Base-by-base conservation (phyloP, 1,139 yeast species). In the Suhomyces guaymorum region DNA sequence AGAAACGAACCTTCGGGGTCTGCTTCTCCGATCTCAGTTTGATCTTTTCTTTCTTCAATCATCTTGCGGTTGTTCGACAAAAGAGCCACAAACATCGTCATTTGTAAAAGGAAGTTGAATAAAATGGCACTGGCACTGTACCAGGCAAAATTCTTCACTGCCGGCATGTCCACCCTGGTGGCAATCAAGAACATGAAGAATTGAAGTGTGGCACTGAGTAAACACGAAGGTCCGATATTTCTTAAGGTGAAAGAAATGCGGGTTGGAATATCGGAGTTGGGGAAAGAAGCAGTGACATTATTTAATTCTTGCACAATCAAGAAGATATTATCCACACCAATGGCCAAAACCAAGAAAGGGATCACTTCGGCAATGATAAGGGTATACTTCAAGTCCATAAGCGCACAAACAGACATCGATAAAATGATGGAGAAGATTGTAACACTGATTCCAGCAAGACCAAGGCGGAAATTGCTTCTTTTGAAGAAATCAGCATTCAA, bases 361-460 rank as follows among this genome's bases (percentile, higher is more conserved):
- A 92, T 92, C 4, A 92, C 97, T 55, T 92, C 97, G 1, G 97
- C 97, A 44, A 92, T 88, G 44, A 92, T 90, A 25, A 92, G 66
- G 0, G 97, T 92, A 0, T 95, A 86, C 51, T 85, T 87, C 33
- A 90, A 61, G 0, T 95, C 95, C 13, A 84, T 45, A 8, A 77
- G 52, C 7, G 95, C 74, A 57, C 87, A 83, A n/a, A 86, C 49
- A 0, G 97, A 97, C 1, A 89, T 86, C 0, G 97, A 78, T 1
- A 95, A 74, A 0, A 78, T 59, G 1, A 90, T 95, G 0, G 97
- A 88, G 11, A 87, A 55, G 15, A 88, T 58, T 5, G 92, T 96
- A 25, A 90, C 84, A 9, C 80, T 42, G 19, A 92, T 86, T 1
- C 97, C 97, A 19, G 83, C 71, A 18, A 88, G 60, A 0, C 97